phyloP scores from a whole-genome alignment of 1,284 basidiomycete species.

The Pterulicium gracile region DNA sequence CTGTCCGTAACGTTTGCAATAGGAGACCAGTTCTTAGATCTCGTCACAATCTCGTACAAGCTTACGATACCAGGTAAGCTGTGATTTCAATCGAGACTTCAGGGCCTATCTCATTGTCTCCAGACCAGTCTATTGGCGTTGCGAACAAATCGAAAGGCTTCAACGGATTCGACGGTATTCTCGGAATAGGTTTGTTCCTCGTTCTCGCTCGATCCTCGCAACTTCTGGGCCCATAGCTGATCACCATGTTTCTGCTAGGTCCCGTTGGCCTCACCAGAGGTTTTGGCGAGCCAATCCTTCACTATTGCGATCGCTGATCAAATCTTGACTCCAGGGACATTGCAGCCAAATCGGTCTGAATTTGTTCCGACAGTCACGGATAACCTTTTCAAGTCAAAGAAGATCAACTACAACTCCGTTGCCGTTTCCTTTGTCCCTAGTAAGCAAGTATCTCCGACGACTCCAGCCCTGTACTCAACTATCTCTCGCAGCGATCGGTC shows the following conservation, averaged over 20 bases:
- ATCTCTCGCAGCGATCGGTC: no score
- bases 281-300: no score
- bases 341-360: slow-evolving; percentile 19
- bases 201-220: no score
- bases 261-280: slow-evolving; percentile 37
- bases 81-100: not conserved
- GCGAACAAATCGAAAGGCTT: slow-evolving; percentile 28
- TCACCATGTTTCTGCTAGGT: no score
- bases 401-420: slow-evolving; percentile 26
- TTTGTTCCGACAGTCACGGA: slow-evolving; percentile 36
- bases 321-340: slow-evolving; percentile 32
- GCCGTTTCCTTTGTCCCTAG: slow-evolving; percentile 38
- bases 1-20: no score
- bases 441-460: slow-evolving; percentile 13
- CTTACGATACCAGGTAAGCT: slow-evolving; percentile 21
- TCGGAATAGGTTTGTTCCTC: no score
- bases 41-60: slow-evolving; percentile 25
- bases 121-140: slow-evolving; percentile 47
- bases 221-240: no score
- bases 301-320: no score
- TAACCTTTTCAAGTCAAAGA: slow-evolving; percentile 29
- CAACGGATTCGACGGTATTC: slow-evolving; percentile 36
- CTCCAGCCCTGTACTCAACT: no score
- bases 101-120: no score
- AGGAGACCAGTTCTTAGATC: slow-evolving; percentile 38